These are phyloP conservation scores for Leccinum huronense DNA, from an alignment of 1,284 basidiomycete genomes.

Conservation along the genomic window DNA sequence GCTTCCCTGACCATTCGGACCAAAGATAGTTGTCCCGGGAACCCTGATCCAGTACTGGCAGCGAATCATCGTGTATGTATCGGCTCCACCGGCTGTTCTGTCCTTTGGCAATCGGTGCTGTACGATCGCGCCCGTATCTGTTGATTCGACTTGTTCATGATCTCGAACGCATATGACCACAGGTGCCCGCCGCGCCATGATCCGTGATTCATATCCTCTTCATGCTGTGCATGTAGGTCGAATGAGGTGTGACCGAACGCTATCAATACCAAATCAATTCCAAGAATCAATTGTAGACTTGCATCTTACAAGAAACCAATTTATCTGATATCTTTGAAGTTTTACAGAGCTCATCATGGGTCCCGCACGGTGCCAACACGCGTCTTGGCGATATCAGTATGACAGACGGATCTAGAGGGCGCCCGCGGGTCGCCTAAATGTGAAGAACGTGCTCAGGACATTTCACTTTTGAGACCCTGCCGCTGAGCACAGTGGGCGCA, in stretches of 20 bases:
- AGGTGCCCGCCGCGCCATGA: conserved; percentile 8
- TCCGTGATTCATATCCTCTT: conserved; percentile 8
- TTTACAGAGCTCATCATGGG: not conserved
- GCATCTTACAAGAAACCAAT: conserved; percentile 7
- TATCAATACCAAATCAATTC: conserved; percentile 4
- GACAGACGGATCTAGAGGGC: conserved; percentile 9
- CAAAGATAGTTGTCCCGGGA: conserved; percentile 26
- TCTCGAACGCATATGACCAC: conserved; percentile 3
- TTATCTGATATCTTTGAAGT: conserved; percentile 13
- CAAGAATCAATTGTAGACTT: not conserved
- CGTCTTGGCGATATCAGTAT: conserved; percentile 14
- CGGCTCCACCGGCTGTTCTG: conserved; percentile 25
- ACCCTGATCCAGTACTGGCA: conserved; percentile 24
- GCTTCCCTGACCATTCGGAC: conserved; percentile 28
- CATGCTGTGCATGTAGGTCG: not conserved
- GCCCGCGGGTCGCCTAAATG: conserved; percentile 10
- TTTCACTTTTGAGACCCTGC: conserved; percentile 10
- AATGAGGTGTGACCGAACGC: conserved; percentile 8
- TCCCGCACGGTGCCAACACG: conserved; percentile 17
- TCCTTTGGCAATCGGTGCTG: conserved; percentile 10
- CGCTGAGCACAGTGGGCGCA: not conserved
- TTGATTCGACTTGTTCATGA: conserved; percentile 9
- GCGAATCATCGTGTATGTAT: conserved; percentile 18
- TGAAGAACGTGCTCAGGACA: conserved; percentile 10
- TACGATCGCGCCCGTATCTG: conserved; percentile 12